Conservation (phyloP, 2,329 filamentous ascomycete genomes). For the Myriosclerotinia duriaeana region DNA sequence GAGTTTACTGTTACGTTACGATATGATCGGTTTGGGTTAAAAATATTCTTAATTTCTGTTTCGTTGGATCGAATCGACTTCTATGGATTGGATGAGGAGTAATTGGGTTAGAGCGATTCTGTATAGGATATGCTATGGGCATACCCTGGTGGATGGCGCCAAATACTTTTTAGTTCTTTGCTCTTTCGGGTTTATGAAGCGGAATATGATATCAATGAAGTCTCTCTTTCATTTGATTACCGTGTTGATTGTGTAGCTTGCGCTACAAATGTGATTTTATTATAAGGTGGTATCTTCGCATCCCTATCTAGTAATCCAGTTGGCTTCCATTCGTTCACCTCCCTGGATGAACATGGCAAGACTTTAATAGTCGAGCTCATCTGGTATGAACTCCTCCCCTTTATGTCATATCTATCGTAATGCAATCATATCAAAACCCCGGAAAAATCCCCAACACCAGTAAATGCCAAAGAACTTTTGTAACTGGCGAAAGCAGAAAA, state of each 20-base stretch:
- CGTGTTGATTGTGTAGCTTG: slow-evolving; percentile 4
- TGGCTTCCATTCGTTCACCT: slow-evolving; percentile 20
- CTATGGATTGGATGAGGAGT: slow-evolving; percentile 9
- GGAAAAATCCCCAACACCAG: slow-evolving; percentile 1
- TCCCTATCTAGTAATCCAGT: slow-evolving; percentile 9
- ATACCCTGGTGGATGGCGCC: slow-evolving; percentile 17
- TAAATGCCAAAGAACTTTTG: slow-evolving; percentile 15
- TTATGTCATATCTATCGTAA: slow-evolving; percentile 11
- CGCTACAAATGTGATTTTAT: slow-evolving; percentile 10
- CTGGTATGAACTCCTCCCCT: background rate
- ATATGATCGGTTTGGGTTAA: slow-evolving; percentile 14
- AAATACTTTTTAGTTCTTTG: slow-evolving; percentile 13
- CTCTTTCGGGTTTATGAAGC: slow-evolving; percentile 28
- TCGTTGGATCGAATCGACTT: slow-evolving; percentile 2
- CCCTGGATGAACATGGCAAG: slow-evolving; percentile 6
- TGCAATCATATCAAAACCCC: slow-evolving; percentile 4
- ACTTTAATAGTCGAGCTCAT: background rate
- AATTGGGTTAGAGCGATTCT: slow-evolving; percentile 18
- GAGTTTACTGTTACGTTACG: slow-evolving; percentile 30
- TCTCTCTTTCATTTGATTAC: slow-evolving; percentile 25
- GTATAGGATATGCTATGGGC: slow-evolving; percentile 3
- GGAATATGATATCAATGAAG: slow-evolving; percentile 39
- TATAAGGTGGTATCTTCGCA: slow-evolving; percentile 11
- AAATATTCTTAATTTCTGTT: slow-evolving; percentile 23
- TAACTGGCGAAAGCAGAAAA: background rate